phyloP scores from a whole-genome alignment of 441 rosid species.

The Flueggea neowawraea region DNA sequence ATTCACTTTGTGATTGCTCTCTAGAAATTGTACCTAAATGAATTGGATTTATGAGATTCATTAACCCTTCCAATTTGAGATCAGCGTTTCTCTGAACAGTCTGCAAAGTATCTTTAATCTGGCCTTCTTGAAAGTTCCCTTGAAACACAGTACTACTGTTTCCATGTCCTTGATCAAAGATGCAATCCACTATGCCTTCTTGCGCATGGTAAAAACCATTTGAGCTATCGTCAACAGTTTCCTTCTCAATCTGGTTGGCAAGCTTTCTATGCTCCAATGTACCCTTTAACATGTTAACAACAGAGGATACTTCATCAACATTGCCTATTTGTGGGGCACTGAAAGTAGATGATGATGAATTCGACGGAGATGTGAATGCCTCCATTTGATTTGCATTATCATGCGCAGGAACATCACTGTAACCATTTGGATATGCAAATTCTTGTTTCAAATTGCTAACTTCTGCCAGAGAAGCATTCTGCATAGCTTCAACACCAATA shows the following conservation, averaged over 20 bases:
- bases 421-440: slow-evolving; percentile 29
- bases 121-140: slow-evolving; percentile 26
- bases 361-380: slow-evolving; percentile 42
- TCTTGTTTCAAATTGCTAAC: slow-evolving; percentile 37
- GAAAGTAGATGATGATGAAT: slow-evolving; percentile 51
- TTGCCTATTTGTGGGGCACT: slow-evolving; percentile 31
- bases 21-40: slow-evolving; percentile 38
- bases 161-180: slow-evolving; percentile 29
- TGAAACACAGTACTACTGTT: slow-evolving; percentile 25
- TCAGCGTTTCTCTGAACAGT: slow-evolving; percentile 30
- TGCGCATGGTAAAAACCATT: slow-evolving; percentile 31
- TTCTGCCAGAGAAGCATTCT: slow-evolving; percentile 23
- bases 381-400: slow-evolving; percentile 40
- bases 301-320: slow-evolving; percentile 50
- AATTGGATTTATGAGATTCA: slow-evolving; percentile 34
- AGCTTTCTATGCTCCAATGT: slow-evolving; percentile 58
- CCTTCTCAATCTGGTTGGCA: slow-evolving; percentile 36
- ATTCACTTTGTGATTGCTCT: slow-evolving; percentile 71
- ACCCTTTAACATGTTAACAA: slow-evolving; percentile 70
- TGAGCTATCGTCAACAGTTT: slow-evolving; percentile 32
- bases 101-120: slow-evolving; percentile 26
- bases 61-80: slow-evolving; percentile 46
- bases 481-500: slow-evolving; percentile 33
- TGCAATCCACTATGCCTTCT: slow-evolving; percentile 20
- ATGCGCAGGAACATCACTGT: slow-evolving; percentile 23